These are phyloP conservation scores for Fusarium musae DNA, from an alignment of 2,329 filamentous ascomycete species.

Conservation along the genomic window DNA sequence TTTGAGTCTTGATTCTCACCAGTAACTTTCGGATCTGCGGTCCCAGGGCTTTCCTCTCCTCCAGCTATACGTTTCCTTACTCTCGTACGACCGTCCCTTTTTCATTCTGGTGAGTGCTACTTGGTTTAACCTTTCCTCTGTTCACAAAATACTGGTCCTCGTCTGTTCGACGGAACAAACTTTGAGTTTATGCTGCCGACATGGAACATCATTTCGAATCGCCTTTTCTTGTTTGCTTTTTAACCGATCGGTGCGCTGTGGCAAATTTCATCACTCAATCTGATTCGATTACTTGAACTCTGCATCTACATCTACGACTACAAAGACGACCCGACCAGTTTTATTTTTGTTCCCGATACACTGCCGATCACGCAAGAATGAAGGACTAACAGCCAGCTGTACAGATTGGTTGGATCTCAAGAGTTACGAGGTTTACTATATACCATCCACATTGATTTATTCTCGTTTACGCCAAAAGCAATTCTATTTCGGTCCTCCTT, in stretches of 20 bases:
- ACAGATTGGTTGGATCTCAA: conserved; percentile 20
- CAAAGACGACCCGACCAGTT: neutral
- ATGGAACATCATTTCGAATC: neutral
- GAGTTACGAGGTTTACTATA: conserved; percentile 24
- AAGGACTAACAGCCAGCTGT: conserved; percentile 2
- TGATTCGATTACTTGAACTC: neutral
- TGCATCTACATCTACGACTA: neutral
- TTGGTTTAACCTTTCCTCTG: neutral
- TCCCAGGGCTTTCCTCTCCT: conserved; percentile 24
- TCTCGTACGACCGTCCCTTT: conserved; percentile 27
- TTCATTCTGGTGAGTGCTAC: conserved; percentile 37
- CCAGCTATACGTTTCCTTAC: conserved; percentile 18
- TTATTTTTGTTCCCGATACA: neutral
- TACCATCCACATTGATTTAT: conserved; percentile 14
- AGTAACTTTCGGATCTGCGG: conserved; percentile 33
- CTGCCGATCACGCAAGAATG: neutral
- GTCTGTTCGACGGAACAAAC: conserved; percentile 1
- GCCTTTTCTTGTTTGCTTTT: neutral
- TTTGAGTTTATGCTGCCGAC: neutral
- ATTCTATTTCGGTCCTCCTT: conserved; percentile 7
- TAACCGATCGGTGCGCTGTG: neutral
- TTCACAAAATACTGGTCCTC: neutral
- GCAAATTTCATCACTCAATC: neutral
- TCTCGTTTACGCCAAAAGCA: conserved; percentile 27
- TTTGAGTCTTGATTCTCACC: conserved; percentile 20